Evolutionary conservation across 257 asterid species (phyloP), one percentile per base, ranked within the genome.

Genomic region (Verbascum thapsus): DNA sequence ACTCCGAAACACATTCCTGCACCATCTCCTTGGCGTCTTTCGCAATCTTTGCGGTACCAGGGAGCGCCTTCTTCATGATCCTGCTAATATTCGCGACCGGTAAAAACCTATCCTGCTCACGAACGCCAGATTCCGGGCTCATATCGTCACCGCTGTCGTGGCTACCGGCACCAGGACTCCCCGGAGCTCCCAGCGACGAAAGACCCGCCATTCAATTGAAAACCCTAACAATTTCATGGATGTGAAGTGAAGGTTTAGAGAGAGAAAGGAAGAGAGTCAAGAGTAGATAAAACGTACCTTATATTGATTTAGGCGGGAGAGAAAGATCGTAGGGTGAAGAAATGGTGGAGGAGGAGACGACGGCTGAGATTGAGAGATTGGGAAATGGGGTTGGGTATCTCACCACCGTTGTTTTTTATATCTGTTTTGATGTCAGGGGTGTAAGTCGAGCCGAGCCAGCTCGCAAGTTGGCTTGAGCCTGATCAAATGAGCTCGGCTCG

Each of bases 301-400:
- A 5, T 26, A 26, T 26, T 26, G 63, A 68, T 74, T 73, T 78
- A 71, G 78, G 91, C 91, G 91, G 82, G 90, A 76, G 81, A 68
- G 85, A 60, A 76, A 76, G 78, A 86, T 86, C 90, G 88, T 81
- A 83, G 88, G 90, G 81, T 76, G 81, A 90, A 83, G 90, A 85
- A 80, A 71, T 17, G 74, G 73, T 74, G 84, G 66, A 49, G 67
- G n/a, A n/a, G n/a, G 77, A n/a, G n/a, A n/a, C n/a, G n/a, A n/a
- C n/a, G n/a, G n/a, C 86, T 81, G 83, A 80, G 96, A 88, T 79
- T 81, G 81, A 69, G 80, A 70, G 87, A 70, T 56, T n/a, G n/a
- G n/a, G n/a, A n/a, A n/a, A n/a, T n/a, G n/a, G 8, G 5, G 32
- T n/a, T n/a, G n/a, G n/a, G n/a, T n/a, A n/a, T n/a, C n/a, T n/a